Conservation (phyloP, 306 rosid genomes). For the Coriaria nepalensis region DNA sequence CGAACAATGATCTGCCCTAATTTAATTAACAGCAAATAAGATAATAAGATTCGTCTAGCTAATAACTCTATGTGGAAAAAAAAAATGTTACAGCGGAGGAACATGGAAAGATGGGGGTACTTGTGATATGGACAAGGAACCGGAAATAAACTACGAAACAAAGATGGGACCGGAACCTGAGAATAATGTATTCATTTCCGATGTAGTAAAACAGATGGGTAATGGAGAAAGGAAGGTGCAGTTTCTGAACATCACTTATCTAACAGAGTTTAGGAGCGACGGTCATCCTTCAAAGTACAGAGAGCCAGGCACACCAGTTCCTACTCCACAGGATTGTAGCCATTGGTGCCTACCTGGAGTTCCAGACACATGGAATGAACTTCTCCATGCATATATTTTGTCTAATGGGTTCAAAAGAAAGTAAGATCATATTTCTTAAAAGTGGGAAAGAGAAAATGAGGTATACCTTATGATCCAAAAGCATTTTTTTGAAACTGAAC, state of each 20-base stretch:
- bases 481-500: slow-evolving; percentile 6
- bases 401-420: slow-evolving; percentile 38
- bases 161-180: slow-evolving; percentile 45
- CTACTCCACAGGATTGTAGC: slow-evolving; percentile 91
- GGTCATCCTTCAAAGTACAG: slow-evolving; percentile 89
- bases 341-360: slow-evolving; percentile 98
- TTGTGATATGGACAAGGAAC: slow-evolving; percentile 40
- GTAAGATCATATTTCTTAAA: slow-evolving; percentile 5
- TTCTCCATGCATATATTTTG: slow-evolving; percentile 55
- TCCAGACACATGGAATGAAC: slow-evolving; percentile 93
- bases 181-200: slow-evolving; percentile 41
- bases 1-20: too few species aligned
- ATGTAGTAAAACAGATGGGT: slow-evolving; percentile 49
- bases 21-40: too few species aligned
- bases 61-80: slow-evolving; percentile 9
- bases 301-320: slow-evolving; percentile 61
- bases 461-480: slow-evolving; percentile 19
- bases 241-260: slow-evolving; percentile 72
- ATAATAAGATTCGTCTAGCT: too few species aligned
- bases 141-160: slow-evolving; percentile 33
- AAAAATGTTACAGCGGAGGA: slow-evolving; percentile 42
- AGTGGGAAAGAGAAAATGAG: slow-evolving; percentile 12
- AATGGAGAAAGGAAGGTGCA: slow-evolving; percentile 38
- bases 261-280: slow-evolving; percentile 66
- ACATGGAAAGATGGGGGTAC: slow-evolving; percentile 64